Percentiles rank a stretch among this genome's conserved stretches.
These are phyloP conservation scores for Cucurbita maxima DNA, from an alignment of 306 rosid genomes.

Conservation along the genomic window DNA sequence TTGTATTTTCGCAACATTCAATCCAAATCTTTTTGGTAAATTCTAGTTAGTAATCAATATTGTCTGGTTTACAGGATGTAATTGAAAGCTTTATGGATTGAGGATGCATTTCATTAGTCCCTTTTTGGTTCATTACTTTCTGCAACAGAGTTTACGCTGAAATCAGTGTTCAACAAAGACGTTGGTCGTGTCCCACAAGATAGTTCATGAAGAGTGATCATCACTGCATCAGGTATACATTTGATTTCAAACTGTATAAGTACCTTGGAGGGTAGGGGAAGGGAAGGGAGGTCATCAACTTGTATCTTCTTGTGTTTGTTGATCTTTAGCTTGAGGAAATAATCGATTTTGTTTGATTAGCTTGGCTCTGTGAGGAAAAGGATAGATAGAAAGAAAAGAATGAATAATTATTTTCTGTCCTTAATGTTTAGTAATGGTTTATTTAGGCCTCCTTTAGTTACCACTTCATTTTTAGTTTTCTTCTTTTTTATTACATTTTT, in stretches of 20 bases:
- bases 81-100: constrained; percentile 13
- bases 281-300: background rate
- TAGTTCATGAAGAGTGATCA: background rate
- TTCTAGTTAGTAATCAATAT: background rate
- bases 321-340: background rate
- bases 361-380: background rate
- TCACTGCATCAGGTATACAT: constrained; percentile 3
- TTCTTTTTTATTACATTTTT: too few relatives aligned
- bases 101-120: constrained; percentile 9
- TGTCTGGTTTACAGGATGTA: constrained; percentile 18
- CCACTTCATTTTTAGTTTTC: too few relatives aligned
- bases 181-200: background rate
- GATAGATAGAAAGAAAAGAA: too few relatives aligned
- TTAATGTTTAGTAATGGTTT: background rate
- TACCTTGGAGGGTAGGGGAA: background rate
- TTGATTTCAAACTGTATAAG: background rate
- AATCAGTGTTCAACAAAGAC: background rate
- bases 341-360: background rate
- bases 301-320: background rate
- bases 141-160: constrained; percentile 11
- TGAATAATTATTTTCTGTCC: background rate
- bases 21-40: background rate
- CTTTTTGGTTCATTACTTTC: constrained; percentile 11
- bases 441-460: too few relatives aligned
- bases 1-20: background rate